Evolutionary conservation across 805 yeast genomes (phyloP).

Genomic region (Blastobotrys terrestris): DNA sequence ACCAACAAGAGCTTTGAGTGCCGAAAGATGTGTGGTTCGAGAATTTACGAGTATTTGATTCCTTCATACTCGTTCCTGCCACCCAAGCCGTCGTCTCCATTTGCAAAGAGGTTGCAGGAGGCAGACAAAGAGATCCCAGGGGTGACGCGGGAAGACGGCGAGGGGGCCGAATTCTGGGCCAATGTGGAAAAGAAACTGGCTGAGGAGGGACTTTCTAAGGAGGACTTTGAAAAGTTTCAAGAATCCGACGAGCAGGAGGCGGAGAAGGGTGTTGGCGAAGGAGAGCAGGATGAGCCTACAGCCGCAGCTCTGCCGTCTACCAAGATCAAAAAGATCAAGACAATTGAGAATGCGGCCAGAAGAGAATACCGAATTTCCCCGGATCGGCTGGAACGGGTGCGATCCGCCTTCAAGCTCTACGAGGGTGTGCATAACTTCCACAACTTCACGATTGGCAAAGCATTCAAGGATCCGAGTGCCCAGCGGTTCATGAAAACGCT

Average conservation of each 20-base stretch:
- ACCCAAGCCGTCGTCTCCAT: slow-evolving; percentile 71
- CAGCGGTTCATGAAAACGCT: slow-evolving; percentile 74
- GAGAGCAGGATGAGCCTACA: slow-evolving; percentile 35
- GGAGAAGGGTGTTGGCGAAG: slow-evolving; percentile 29
- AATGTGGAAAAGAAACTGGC: slow-evolving; percentile 36
- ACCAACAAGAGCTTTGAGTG: slow-evolving; percentile 90
- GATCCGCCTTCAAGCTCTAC: slow-evolving; percentile 64
- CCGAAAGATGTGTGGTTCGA: slow-evolving; percentile 90
- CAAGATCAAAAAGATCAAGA: slow-evolving; percentile 12
- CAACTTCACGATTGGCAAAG: slow-evolving; percentile 78
- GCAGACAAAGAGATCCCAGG: slow-evolving; percentile 50
- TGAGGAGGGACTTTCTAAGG: slow-evolving; percentile 34
- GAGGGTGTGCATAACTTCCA: slow-evolving; percentile 90
- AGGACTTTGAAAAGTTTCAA: slow-evolving; percentile 13
- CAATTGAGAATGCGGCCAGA: slow-evolving; percentile 54
- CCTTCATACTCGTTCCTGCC: slow-evolving; percentile 89
- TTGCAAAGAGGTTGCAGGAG: slow-evolving; percentile 53
- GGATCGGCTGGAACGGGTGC: slow-evolving; percentile 56
- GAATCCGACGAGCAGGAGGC: slow-evolving; percentile 15
- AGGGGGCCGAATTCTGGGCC: slow-evolving; percentile 73
- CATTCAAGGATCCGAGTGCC: slow-evolving; percentile 79
- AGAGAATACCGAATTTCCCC: slow-evolving; percentile 60
- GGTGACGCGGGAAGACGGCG: slow-evolving; percentile 51
- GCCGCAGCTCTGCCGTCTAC: neutral
- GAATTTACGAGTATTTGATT: slow-evolving; percentile 87